Conservation (phyloP, 768 basidiomycete species). For the Collybia nuda region DNA sequence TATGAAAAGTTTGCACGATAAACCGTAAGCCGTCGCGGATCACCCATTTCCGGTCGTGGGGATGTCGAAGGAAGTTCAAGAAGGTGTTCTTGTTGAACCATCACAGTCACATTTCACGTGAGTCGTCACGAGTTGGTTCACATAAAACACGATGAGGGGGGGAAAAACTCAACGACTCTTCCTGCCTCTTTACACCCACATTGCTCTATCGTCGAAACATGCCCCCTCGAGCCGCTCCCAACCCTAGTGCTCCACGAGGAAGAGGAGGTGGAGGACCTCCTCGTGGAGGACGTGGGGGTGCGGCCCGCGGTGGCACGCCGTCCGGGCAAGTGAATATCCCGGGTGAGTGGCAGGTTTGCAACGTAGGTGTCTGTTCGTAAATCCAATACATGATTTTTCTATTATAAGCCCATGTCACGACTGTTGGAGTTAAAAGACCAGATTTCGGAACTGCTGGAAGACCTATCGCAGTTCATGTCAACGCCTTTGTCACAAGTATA, state of each 20-base stretch:
- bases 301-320: conserved; percentile 26
- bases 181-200: not conserved
- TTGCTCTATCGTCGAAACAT: conserved; percentile 12
- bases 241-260: conserved; percentile 19
- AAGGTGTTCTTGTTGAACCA: too few species aligned
- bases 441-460: conserved; percentile 30
- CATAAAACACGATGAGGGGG: too few species aligned
- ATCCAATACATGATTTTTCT: conserved; percentile 9
- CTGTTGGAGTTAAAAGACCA: conserved; percentile 33
- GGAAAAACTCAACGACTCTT: too few species aligned
- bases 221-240: conserved; percentile 16
- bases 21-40: too few species aligned
- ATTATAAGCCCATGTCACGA: conserved; percentile 25
- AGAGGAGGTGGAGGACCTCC: conserved; percentile 6
- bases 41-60: too few species aligned
- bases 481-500: conserved; percentile 11
- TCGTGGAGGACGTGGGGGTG: conserved; percentile 24
- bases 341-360: conserved; percentile 22
- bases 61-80: too few species aligned
- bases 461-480: conserved; percentile 21
- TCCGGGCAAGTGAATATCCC: conserved; percentile 26
- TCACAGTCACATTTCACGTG: too few species aligned
- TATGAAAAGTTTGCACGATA: too few species aligned
- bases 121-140: too few species aligned
- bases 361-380: not conserved